Base-by-base conservation (phyloP, 2,329 filamentous ascomycete genomes). In the Aspergillus unguis region DNA sequence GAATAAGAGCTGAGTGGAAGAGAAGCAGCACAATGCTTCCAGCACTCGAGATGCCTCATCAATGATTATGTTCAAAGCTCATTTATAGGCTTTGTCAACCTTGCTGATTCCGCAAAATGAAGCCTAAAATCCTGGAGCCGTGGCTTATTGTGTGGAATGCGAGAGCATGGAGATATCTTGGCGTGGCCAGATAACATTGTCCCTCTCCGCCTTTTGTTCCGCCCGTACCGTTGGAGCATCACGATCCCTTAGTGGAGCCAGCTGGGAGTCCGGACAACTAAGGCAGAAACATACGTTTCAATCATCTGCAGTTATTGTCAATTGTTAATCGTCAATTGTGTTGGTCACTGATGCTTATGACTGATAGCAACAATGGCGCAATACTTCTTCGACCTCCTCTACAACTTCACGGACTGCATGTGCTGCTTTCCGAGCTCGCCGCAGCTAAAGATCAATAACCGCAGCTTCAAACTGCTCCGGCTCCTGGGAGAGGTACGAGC, bases 351-450 rank as follows among this genome's bases (percentile, higher is more conserved):
- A 17, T 17, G 17, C 17, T 17, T 17, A 17, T 17, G 17, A 17
- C 17, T 17, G 17, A 17, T 17, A 17, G 17, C 17, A 17, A 17
- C 17, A 17, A 92, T 92, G 89, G 84, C 88, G 67, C 87, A 91
- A 72, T 86, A 95, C 69, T 79, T 97, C 56, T 83, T 92, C 60
- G 94, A 97, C 71, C 80, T 95, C 33, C 77, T 97, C 62, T 95
- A 94, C 73, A 95, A 91, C 55, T 82, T 99, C 57, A 91, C 90
- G 58, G 95, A 92, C 75, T 97, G 92, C 80, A 85, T 97, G 74
- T 92, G 87, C 73, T 99, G 94, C 78, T 97, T 99, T 69, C 92
- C 94, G 10, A 89, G 89, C 63, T 92, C 90, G 59, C 92, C 94
- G 53, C 90, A 92, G 52, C 83, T 99, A 62, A 95, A 94, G 75